Percentiles rank a stretch among this genome's conserved stretches.
These are phyloP conservation scores for Daldinia sp. DNA, from an alignment of 2,329 filamentous ascomycete species.

Conservation along the genomic window DNA sequence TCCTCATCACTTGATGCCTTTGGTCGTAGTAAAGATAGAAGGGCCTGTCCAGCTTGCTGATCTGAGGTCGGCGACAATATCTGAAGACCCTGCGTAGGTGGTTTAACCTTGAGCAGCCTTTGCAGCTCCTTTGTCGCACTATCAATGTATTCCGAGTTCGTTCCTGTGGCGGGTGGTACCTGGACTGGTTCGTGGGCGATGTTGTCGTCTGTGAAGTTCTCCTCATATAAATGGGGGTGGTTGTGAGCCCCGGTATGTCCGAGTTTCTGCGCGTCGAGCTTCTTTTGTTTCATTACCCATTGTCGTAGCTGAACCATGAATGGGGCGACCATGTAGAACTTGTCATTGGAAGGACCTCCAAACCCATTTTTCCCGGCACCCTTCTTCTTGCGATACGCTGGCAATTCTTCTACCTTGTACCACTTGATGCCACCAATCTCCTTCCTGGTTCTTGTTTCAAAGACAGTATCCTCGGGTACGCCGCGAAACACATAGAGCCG, in stretches of 20 bases:
- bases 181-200: slow-evolving; percentile 56
- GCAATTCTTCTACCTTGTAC: slow-evolving; percentile 91
- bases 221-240: slow-evolving; percentile 62
- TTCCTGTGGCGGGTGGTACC: slow-evolving; percentile 47
- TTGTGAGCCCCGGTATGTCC: slow-evolving; percentile 55
- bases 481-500: slow-evolving; percentile 91
- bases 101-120: slow-evolving; percentile 67
- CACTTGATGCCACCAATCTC: slow-evolving; percentile 98
- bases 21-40: slow-evolving; percentile 66
- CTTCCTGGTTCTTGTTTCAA: slow-evolving; percentile 91
- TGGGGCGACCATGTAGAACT: slow-evolving; percentile 98
- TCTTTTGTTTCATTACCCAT: slow-evolving; percentile 89
- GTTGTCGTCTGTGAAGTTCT: slow-evolving; percentile 73
- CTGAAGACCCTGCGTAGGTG: slow-evolving; percentile 64
- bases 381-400: slow-evolving; percentile 81
- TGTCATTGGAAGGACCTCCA: slow-evolving; percentile 73
- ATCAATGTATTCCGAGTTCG: slow-evolving; percentile 45
- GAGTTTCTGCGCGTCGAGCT: slow-evolving; percentile 69
- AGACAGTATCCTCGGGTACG: slow-evolving; percentile 86
- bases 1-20: slow-evolving; percentile 49
- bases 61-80: slow-evolving; percentile 39
- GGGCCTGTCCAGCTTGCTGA: slow-evolving; percentile 62
- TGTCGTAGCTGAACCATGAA: slow-evolving; percentile 88
- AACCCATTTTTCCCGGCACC: slow-evolving; percentile 69
- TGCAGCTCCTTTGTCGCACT: slow-evolving; percentile 60